Conservation (phyloP, 176 grass and related monocot genomes). For the Oryza glaberrima region DNA sequence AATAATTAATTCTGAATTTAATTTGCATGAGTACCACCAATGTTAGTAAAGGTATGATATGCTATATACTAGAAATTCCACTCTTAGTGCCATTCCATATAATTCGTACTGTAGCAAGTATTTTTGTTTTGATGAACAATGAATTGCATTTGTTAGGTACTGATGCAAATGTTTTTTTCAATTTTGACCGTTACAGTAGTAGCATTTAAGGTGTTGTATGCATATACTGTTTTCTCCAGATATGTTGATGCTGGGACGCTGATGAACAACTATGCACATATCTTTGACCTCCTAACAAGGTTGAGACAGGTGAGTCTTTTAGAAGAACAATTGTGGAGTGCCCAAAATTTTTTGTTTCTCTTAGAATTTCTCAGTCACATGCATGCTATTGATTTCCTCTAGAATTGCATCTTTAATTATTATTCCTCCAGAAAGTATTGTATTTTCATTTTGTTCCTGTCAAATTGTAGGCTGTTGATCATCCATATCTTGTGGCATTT, state of each 20-base stretch:
- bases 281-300: conserved; percentile 96
- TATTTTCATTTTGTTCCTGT: conserved; percentile 6
- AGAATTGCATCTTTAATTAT: conserved; percentile 13
- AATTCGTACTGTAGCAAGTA: background rate
- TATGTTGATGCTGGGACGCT: conserved; percentile 89
- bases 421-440: conserved; percentile 29
- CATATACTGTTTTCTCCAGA: conserved; percentile 48
- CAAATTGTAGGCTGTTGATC: conserved; percentile 81
- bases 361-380: conserved; percentile 14
- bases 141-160: conserved; percentile 32
- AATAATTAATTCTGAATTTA: conserved; percentile 28
- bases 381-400: conserved; percentile 28
- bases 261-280: conserved; percentile 97
- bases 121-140: background rate
- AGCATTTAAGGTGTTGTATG: background rate
- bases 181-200: conserved; percentile 1
- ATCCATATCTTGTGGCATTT: conserved; percentile 94
- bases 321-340: conserved; percentile 1
- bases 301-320: conserved; percentile 73
- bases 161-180: background rate
- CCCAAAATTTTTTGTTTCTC: conserved; percentile 19
- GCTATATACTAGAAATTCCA: background rate
- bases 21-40: background rate
- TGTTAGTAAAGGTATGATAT: background rate
- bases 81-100: conserved; percentile 3